Conservation (phyloP, 768 basidiomycete species). For the Tylopilus felleus region DNA sequence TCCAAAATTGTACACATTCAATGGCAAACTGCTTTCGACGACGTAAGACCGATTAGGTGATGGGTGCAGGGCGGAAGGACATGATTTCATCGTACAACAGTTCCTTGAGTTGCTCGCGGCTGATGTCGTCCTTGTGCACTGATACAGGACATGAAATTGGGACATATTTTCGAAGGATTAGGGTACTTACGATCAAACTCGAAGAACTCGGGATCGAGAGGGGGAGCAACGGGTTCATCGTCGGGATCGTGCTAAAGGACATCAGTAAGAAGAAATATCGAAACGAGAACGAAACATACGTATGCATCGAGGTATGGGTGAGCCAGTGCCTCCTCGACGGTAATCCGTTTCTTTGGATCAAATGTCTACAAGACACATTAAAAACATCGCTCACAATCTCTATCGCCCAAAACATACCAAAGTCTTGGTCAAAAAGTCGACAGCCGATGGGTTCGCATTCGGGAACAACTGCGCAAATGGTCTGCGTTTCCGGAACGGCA, state of each 20-base stretch:
- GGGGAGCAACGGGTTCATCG: slow-evolving; percentile 93
- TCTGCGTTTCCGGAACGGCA: slow-evolving; percentile 88
- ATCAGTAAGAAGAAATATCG: slow-evolving; percentile 2
- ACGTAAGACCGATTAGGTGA: slow-evolving; percentile 29
- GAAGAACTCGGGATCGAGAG: slow-evolving; percentile 95
- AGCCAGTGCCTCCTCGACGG: slow-evolving; percentile 90
- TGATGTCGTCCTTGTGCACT: slow-evolving; percentile 96
- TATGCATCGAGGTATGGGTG: slow-evolving; percentile 96
- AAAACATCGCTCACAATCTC: neutral
- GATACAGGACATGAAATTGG: neutral
- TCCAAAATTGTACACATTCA: neutral
- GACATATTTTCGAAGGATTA: neutral
- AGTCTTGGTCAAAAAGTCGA: slow-evolving; percentile 80
- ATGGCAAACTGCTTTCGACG: neutral
- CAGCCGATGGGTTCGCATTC: slow-evolving; percentile 77
- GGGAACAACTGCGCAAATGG: slow-evolving; percentile 87
- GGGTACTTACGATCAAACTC: slow-evolving; percentile 82
- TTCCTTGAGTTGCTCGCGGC: slow-evolving; percentile 92
- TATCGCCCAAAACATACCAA: slow-evolving; percentile 45
- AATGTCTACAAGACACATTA: slow-evolving; percentile 61
- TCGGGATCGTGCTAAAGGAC: slow-evolving; percentile 80
- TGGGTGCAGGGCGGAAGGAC: slow-evolving; percentile 71
- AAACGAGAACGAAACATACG: slow-evolving; percentile 39
- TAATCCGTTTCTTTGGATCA: slow-evolving; percentile 95
- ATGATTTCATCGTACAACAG: slow-evolving; percentile 94